Evolutionary conservation across 2,329 filamentous ascomycete genomes (phyloP).

Genomic region (Rhexocercosporidium sp.): DNA sequence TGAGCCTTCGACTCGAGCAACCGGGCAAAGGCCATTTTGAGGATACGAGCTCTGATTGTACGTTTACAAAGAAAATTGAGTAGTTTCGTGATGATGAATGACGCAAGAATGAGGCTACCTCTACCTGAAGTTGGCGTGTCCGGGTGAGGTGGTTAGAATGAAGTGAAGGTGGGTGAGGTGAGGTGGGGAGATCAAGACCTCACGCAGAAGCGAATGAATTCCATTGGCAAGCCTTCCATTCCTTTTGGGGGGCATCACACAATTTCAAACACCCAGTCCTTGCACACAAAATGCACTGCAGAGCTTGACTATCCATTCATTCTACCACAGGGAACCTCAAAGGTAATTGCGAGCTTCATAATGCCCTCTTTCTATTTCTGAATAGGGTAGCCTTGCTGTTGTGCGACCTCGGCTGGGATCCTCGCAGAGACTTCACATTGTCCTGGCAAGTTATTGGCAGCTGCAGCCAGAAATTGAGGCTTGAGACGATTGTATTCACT

Average conservation of each 20-base stretch:
- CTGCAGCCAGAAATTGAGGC: not conserved
- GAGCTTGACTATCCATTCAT: not conserved
- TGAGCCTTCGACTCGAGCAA: constrained; percentile 49
- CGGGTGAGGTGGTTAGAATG: not conserved
- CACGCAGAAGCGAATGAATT: not conserved
- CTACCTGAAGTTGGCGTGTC: not conserved
- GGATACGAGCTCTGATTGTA: not conserved
- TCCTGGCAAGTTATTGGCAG: not conserved
- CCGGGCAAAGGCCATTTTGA: constrained; percentile 36
- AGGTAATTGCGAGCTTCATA: not conserved
- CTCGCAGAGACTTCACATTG: not conserved
- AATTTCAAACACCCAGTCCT: not conserved
- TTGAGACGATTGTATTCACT: not conserved
- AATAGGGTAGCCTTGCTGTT: not conserved
- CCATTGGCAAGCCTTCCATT: constrained; percentile 2
- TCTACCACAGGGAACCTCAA: not conserved
- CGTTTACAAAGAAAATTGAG: not conserved
- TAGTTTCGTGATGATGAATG: not conserved
- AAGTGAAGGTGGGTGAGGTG: not conserved
- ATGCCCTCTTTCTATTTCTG: not conserved
- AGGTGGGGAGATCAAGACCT: not conserved
- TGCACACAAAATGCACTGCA: not conserved
- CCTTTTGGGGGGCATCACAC: not conserved
- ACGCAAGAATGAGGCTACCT: not conserved
- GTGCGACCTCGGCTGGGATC: not conserved